A percentile compares a stretch with the other conserved stretches of the same genome.
Evolutionary conservation across 306 rosid genomes (phyloP).

Genomic region (Prunus mongolica): DNA sequence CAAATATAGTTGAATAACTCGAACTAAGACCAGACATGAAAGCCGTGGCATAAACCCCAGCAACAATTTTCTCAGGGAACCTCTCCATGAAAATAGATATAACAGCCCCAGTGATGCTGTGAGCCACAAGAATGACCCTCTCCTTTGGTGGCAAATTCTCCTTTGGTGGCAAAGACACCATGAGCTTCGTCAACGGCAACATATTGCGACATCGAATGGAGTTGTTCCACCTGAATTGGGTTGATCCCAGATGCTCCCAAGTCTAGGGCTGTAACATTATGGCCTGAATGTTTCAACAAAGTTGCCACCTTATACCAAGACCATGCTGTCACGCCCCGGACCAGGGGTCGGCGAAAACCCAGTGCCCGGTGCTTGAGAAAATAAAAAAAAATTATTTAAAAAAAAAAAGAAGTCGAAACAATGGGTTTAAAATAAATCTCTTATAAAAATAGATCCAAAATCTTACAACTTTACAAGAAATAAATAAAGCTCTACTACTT

Average conservation of each 20-base stretch:
- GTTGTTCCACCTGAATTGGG: conserved; percentile 21
- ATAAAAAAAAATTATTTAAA: no score
- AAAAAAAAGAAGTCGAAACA: no score
- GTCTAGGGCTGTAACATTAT: conserved; percentile 41
- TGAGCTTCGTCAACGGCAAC: conserved; percentile 30
- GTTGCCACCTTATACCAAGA: conserved; percentile 42
- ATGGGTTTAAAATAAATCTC: no score
- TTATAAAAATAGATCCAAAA: no score
- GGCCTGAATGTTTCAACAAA: conserved; percentile 31
- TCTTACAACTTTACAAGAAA: no score
- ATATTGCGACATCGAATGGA: conserved; percentile 23
- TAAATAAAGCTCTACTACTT: no score
- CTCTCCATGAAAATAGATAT: conserved; percentile 34
- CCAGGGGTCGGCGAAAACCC: no score
- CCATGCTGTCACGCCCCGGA: conserved; percentile 21
- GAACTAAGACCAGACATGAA: conserved; percentile 34
- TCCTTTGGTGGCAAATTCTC: conserved; percentile 29
- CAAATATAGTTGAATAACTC: background rate
- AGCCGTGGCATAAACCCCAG: conserved; percentile 33
- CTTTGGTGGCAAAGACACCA: conserved; percentile 20
- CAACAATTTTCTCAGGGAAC: conserved; percentile 30
- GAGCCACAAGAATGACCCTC: conserved; percentile 40
- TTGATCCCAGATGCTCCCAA: conserved; percentile 47
- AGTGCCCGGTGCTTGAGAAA: no score
- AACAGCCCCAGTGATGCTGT: conserved; percentile 37